Conservation (phyloP, 1,284 basidiomycete genomes). For the Trichosporon faecale region DNA sequence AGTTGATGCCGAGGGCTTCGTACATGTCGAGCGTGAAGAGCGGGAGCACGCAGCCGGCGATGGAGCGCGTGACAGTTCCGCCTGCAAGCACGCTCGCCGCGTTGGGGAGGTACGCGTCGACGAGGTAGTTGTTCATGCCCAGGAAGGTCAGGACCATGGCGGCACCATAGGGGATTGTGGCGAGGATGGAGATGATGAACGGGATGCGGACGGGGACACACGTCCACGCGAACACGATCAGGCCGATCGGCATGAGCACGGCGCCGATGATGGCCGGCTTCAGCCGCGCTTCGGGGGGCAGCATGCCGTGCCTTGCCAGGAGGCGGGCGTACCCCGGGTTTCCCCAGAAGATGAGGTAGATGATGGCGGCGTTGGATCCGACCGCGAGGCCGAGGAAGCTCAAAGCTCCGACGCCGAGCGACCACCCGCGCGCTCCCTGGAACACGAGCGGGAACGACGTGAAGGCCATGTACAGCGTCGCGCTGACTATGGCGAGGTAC, state of each 20-base stretch:
- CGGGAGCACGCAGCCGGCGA: conserved; percentile 61
- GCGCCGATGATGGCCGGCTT: conserved; percentile 61
- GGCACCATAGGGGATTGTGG: conserved; percentile 61
- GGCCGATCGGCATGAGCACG: conserved; percentile 55
- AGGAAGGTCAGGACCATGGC: conserved; percentile 39
- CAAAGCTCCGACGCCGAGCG: conserved; percentile 58
- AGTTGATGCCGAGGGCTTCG: conserved; percentile 58
- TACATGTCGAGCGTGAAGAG: conserved; percentile 61
- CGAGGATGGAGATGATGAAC: conserved; percentile 63
- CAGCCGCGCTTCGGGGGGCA: conserved; percentile 56
- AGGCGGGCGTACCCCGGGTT: conserved; percentile 29
- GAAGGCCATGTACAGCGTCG: conserved; percentile 39
- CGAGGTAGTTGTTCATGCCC: conserved; percentile 56
- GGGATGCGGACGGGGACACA: conserved; percentile 57
- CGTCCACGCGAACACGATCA: conserved; percentile 56
- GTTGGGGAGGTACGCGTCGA: conserved; percentile 59
- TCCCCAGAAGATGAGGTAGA: conserved; percentile 56
- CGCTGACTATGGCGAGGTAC: conserved; percentile 31
- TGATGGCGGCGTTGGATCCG: conserved; percentile 59
- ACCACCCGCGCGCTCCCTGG: conserved; percentile 32
- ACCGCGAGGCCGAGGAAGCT: conserved; percentile 64
- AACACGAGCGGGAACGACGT: conserved; percentile 53
- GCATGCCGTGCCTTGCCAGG: conserved; percentile 24
- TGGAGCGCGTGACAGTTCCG: conserved; percentile 65
- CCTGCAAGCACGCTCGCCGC: conserved; percentile 63